Percentiles rank a stretch among this genome's conserved stretches.
These are phyloP conservation scores for Termitomyces sp. DNA, from an alignment of 768 basidiomycete species.

Conservation along the genomic window DNA sequence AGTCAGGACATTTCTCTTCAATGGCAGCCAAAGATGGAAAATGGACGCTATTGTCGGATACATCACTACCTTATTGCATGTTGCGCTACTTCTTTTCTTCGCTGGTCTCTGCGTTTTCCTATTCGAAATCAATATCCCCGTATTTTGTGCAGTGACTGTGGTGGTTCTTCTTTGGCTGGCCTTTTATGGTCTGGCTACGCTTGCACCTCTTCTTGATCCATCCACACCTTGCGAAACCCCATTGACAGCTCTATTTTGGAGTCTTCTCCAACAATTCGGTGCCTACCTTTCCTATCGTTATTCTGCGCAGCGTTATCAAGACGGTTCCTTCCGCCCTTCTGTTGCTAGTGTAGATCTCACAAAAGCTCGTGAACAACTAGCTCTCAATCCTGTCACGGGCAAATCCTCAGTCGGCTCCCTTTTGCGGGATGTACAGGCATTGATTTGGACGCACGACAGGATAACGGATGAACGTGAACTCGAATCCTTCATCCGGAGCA, in stretches of 20 bases:
- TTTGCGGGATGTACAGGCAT: not conserved
- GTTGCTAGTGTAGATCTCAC: not conserved
- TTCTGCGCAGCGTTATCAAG: not conserved
- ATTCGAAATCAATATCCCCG: not conserved
- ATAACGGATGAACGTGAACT: slow-evolving; percentile 2
- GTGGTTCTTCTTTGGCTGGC: not conserved
- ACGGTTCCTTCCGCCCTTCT: not conserved
- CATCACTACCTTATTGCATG: not conserved
- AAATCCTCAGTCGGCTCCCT: not conserved
- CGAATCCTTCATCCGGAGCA: slow-evolving; percentile 2
- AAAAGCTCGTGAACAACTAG: not conserved
- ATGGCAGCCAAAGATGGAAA: not conserved
- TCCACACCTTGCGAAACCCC: slow-evolving; percentile 1
- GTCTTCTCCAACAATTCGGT: not conserved
- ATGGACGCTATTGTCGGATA: not conserved
- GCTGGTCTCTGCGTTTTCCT: slow-evolving; percentile 2
- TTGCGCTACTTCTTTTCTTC: not conserved
- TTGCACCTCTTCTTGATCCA: not conserved
- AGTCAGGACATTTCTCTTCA: not conserved
- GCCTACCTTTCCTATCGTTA: not conserved
- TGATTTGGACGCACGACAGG: not conserved
- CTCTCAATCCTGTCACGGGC: not conserved
- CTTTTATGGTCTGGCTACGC: not conserved
- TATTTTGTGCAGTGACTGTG: not conserved
- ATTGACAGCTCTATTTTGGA: not conserved